Conservation (phyloP, 768 basidiomycete species). For the Sarcodon sp. region DNA sequence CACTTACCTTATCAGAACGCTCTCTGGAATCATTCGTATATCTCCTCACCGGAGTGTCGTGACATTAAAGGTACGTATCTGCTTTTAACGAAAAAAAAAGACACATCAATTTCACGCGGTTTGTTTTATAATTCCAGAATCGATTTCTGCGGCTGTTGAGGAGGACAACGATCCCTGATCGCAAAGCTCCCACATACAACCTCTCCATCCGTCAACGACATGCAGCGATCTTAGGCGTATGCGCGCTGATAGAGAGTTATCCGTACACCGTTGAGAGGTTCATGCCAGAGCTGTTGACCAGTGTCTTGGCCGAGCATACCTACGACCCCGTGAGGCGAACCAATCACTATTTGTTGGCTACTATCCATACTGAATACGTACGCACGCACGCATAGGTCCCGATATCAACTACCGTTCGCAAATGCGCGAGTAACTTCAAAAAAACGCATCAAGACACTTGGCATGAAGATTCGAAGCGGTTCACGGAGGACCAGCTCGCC, state of each 20-base stretch:
- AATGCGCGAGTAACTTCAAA: conserved; percentile 71
- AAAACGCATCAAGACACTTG: conserved; percentile 82
- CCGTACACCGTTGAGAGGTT: conserved; percentile 94
- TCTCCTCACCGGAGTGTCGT: conserved; percentile 70
- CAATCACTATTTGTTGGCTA: neutral
- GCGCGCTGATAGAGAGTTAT: conserved; percentile 86
- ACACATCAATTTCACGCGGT: conserved; percentile 7
- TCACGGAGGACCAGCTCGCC: conserved; percentile 74
- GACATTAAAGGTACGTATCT: conserved; percentile 43
- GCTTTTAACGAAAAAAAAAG: too few species aligned
- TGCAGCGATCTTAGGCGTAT: conserved; percentile 88
- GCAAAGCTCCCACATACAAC: conserved; percentile 55
- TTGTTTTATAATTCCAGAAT: conserved; percentile 27
- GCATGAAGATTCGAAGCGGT: conserved; percentile 80
- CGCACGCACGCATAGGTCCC: conserved; percentile 36
- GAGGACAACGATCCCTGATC: conserved; percentile 49
- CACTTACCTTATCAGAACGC: conserved; percentile 29
- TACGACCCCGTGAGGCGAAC: conserved; percentile 58
- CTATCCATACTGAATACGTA: neutral
- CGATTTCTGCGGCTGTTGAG: conserved; percentile 71
- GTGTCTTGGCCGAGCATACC: conserved; percentile 67
- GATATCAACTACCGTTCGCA: conserved; percentile 73
- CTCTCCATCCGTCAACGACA: conserved; percentile 68
- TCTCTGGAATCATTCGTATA: conserved; percentile 74
- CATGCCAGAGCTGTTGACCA: conserved; percentile 78